Percentiles rank a stretch among this genome's conserved stretches.
Conservation (phyloP, 805 yeast genomes). For the Wickerhamomyces chaumierensis region DNA sequence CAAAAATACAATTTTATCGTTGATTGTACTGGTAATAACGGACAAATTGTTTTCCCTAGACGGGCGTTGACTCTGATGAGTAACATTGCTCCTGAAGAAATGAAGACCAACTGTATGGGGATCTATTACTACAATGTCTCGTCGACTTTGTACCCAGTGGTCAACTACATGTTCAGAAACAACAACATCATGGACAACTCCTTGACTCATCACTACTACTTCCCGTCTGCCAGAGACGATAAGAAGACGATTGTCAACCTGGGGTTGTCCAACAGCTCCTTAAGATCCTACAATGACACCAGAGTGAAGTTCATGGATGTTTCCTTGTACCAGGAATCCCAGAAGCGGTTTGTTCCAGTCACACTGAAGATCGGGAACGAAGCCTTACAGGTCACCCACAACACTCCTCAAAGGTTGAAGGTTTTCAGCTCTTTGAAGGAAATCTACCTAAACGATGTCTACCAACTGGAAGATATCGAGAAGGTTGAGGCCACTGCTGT, state of each 20-base stretch:
- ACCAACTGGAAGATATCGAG: slow-evolving; percentile 27
- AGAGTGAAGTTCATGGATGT: slow-evolving; percentile 43
- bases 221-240: slow-evolving; percentile 37
- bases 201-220: slow-evolving; percentile 19
- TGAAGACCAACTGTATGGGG: slow-evolving; percentile 39
- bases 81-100: slow-evolving; percentile 38
- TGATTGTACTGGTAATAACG: slow-evolving; percentile 57
- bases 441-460: slow-evolving; percentile 31
- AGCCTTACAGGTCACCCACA: slow-evolving; percentile 45
- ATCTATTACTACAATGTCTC: slow-evolving; percentile 36
- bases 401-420: slow-evolving; percentile 30
- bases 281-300: slow-evolving; percentile 33
- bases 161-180: slow-evolving; percentile 17
- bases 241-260: slow-evolving; percentile 28
- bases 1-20: slow-evolving; percentile 47
- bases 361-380: slow-evolving; percentile 60
- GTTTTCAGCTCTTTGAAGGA: slow-evolving; percentile 24
- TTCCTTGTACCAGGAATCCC: slow-evolving; percentile 35
- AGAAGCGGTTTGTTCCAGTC: slow-evolving; percentile 46
- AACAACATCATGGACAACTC: slow-evolving; percentile 8
- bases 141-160: slow-evolving; percentile 14
- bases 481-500: slow-evolving; percentile 28
- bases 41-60: slow-evolving; percentile 15
- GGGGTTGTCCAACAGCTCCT: slow-evolving; percentile 32
- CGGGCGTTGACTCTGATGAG: slow-evolving; percentile 26